These are phyloP conservation scores for Arthrinium phaeospermum DNA, from an alignment of 2,329 filamentous ascomycete species.

Conservation along the genomic window DNA sequence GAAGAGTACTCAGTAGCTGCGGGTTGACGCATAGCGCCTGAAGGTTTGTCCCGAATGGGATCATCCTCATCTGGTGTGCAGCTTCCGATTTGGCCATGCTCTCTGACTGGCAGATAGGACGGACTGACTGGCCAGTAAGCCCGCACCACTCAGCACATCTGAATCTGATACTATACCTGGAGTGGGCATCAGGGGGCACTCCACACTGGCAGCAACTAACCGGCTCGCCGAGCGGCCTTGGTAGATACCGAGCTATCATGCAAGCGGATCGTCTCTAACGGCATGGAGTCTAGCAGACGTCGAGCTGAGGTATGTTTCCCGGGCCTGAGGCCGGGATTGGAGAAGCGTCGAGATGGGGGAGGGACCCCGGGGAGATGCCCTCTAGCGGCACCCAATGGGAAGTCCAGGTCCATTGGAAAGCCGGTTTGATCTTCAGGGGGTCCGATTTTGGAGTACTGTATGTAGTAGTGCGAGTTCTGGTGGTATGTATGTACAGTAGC, in stretches of 20 bases:
- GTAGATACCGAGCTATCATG: neutral
- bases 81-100: neutral
- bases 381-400: neutral
- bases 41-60: neutral
- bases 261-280: constrained; percentile 2
- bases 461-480: neutral
- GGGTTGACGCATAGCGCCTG: neutral
- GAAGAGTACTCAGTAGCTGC: neutral
- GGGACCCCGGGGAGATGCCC: neutral
- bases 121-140: neutral
- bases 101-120: neutral
- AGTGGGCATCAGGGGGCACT: neutral
- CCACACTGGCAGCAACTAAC: neutral
- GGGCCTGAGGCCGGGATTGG: neutral
- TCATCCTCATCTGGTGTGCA: neutral
- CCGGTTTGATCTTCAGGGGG: constrained; percentile 13
- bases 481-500: neutral
- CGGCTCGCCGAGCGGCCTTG: neutral
- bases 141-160: neutral
- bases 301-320: neutral
- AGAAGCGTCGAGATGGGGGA: neutral
- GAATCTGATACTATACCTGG: neutral
- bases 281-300: neutral
- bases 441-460: neutral
- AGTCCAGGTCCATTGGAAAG: neutral